These are phyloP conservation scores for Leccinum variabile DNA, from an alignment of 1,284 basidiomycete genomes.

Conservation along the genomic window DNA sequence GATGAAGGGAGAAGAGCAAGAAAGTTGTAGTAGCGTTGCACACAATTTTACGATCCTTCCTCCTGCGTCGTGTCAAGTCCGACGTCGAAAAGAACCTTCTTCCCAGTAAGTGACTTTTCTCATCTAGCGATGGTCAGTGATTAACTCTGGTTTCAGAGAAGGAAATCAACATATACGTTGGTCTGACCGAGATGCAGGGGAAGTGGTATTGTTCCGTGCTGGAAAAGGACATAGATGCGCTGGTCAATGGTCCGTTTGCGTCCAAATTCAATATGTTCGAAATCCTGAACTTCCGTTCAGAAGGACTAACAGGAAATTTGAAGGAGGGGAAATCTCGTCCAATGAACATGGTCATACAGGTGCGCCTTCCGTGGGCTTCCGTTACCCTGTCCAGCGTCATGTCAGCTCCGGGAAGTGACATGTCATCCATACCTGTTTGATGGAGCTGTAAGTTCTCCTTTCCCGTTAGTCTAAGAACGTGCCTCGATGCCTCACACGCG, in stretches of 20 bases:
- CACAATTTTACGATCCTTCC: constrained; percentile 94
- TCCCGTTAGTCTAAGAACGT: not conserved
- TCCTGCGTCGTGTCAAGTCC: constrained; percentile 92
- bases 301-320: constrained; percentile 81
- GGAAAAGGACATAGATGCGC: constrained; percentile 97
- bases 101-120: constrained; percentile 61
- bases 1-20: constrained; percentile 84
- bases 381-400: constrained; percentile 5
- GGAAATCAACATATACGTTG: constrained; percentile 99
- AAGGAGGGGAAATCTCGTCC: constrained; percentile 98
- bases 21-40: constrained; percentile 97
- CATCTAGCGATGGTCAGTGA: not conserved
- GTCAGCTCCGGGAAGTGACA: constrained; percentile 72
- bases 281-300: not conserved
- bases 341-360: constrained; percentile 99
- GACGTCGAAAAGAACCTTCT: constrained; percentile 97
- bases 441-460: constrained; percentile 61
- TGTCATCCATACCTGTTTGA: constrained; percentile 88
- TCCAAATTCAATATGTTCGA: not conserved
- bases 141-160: constrained; percentile 62
- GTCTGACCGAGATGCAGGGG: constrained; percentile 96
- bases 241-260: constrained; percentile 71
- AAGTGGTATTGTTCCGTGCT: constrained; percentile 97
- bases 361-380: constrained; percentile 37
- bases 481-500: not conserved